Evolutionary conservation across 352 stramenopile genomes (phyloP), one percentile per base, ranked within the genome.

Genomic region (Thalassiosira mediterranea): DNA sequence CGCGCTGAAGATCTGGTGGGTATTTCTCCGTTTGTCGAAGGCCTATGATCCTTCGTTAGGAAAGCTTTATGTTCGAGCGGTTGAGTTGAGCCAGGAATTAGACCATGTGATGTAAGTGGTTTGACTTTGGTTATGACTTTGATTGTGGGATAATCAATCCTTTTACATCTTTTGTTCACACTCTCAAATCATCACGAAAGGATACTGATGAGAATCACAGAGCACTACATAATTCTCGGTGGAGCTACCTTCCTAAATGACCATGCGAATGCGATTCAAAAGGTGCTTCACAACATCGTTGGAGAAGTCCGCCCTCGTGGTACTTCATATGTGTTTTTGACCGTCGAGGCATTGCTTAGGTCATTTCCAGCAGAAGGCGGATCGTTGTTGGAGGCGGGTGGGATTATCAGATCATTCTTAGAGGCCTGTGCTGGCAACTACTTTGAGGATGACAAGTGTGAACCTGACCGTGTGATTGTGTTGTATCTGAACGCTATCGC

Each of bases 381-480:
- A 17, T 32, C 26, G 4, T 13, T 83, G 11, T 58, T 83, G 38
- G n/a, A 60, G n/a, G 10, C 40, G 17, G 70, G 65, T 56, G 63
- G 63, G 17, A 26, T 79, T 8, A 3, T 79, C 13, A 66, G 49
- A 19, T 61, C 38, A 54, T 65, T 79, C 42, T 32, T 75, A 8
- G 51, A 78, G 26, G 67, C 74, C n/a, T 83, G 74, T 54, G 68
- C 67, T 0, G 3, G n/a, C 7, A 37, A 46, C 31, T 80, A 65
- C 44, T 70, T 49, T 53, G 56, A 62, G 48, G 37, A 64, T 21
- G 54, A 69, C n/a, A 42, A 56, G 1, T 47, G 60, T 25, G 74
- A 83, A 31, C 74, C 74, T 34, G 74, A 79, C 34, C 40, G 74
- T 29, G 74, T 83, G 15, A 77, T 83, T 52, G 58, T 78, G n/a